phyloP scores from a whole-genome alignment of 331 rosid genomes.

The Arachis monticola region DNA sequence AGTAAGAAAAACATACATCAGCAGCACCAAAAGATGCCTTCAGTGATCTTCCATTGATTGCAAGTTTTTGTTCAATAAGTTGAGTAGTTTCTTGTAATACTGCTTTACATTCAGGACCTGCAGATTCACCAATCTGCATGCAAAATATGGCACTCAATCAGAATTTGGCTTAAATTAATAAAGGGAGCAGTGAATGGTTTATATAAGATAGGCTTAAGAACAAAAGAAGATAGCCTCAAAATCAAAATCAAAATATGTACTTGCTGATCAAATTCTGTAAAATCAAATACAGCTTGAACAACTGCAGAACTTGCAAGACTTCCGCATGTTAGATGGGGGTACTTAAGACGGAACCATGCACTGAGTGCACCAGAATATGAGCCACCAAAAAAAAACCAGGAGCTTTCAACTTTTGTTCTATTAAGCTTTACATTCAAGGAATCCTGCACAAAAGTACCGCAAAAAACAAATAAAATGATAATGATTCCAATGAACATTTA shows the following conservation, averaged over 20 bases:
- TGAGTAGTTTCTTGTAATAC: slow-evolving; percentile 78
- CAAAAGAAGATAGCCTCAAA: background rate
- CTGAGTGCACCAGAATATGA: slow-evolving; percentile 96
- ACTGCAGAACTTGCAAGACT: slow-evolving; percentile 99
- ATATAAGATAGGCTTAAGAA: slow-evolving; percentile 8
- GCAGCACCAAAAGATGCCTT: slow-evolving; percentile 73
- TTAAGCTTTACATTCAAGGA: slow-evolving; percentile 68
- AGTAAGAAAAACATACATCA: slow-evolving; percentile 55
- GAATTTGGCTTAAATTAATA: background rate
- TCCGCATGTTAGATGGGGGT: slow-evolving; percentile 96
- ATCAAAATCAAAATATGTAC: slow-evolving; percentile 42
- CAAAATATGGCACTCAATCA: slow-evolving; percentile 22
- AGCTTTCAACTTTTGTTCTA: slow-evolving; percentile 58
- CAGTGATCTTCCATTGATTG: slow-evolving; percentile 53
- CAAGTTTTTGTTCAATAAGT: slow-evolving; percentile 68
- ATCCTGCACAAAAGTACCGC: slow-evolving; percentile 48
- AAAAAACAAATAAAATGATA: slow-evolving; percentile 27
- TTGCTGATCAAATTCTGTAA: slow-evolving; percentile 80
- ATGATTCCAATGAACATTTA: slow-evolving; percentile 28
- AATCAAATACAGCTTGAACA: slow-evolving; percentile 76
- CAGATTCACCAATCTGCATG: slow-evolving; percentile 85
- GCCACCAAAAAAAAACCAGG: slow-evolving; percentile 84
- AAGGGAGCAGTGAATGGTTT: slow-evolving; percentile 18
- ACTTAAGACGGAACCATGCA: slow-evolving; percentile 97
- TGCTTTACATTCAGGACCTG: slow-evolving; percentile 86